Base-by-base conservation (phyloP, 495 filamentous ascomycete genomes). In the Xylaria castorea region DNA sequence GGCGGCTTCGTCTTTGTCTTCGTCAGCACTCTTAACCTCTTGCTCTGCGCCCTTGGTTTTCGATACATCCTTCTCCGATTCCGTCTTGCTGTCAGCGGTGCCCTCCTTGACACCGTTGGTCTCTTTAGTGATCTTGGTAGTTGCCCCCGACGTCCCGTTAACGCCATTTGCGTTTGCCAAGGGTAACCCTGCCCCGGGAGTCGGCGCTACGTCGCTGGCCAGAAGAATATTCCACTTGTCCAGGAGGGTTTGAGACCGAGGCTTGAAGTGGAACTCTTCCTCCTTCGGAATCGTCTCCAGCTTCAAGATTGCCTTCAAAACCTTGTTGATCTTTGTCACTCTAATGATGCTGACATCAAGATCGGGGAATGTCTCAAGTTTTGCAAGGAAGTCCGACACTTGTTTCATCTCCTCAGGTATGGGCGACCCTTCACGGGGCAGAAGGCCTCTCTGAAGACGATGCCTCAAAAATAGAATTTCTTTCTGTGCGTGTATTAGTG, bases 291-390 rank as follows among this genome's bases (percentile, higher is more conserved):
- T 97, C 5, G 87, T 85, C 22, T 87, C 81, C 3, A 97, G 85
- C 83, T 96, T 97, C 75, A 97, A 85, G 77, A 98, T 95, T 51
- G 90, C 93, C 83, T 94, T 95, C 60, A 97, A 86, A 11, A 98
- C 94, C 83, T 97, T 97, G 87, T 97, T 93, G 81, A 97, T 97
- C 85, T 97, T 97, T 44, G 94, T 97, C 6, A 80, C 82, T 63
- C 90, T 87, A 75, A 98, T 97, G 74, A 97, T 95, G 74, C 88
- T 89, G 18, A 92, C 92, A 74, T 97, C 95, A 27, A 97, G 87
- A 67, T 97, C 93, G 1, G 87, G 83, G 76, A 92, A 90, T 4
- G 82, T 88, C 80, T 98, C 95, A 6, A 98, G 87, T 79, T 94
- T 94, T 36, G 83, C 87, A 60, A 97, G 85, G 79, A 91, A 94